Evolutionary conservation across 208 protist genomes (phyloP).

Genomic region (Acanthamoeba healyi): DNA sequence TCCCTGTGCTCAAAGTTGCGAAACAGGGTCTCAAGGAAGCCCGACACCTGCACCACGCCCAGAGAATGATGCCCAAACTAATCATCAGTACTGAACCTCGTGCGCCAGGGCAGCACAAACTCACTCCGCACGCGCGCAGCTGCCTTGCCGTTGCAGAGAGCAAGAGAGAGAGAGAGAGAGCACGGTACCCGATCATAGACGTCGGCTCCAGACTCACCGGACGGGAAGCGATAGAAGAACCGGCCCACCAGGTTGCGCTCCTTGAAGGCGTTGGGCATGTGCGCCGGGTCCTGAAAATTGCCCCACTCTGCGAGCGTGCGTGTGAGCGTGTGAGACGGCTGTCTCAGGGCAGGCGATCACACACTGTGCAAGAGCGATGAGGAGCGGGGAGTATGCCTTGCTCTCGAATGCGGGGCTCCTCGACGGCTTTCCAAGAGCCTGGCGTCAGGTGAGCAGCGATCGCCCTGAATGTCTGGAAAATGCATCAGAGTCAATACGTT

Average conservation of each 20-base stretch:
- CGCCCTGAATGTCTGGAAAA: constrained; percentile 11
- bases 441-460: not conserved
- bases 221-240: constrained; percentile 94
- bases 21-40: constrained; percentile 93
- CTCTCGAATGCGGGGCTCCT: constrained; percentile 94
- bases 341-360: not conserved
- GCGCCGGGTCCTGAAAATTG: constrained; percentile 92
- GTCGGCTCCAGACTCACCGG: constrained; percentile 93
- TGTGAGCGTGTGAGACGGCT: not conserved
- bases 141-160: no score
- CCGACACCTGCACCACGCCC: constrained; percentile 82
- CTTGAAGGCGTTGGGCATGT: constrained; percentile 91
- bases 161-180: not conserved
- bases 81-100: no score
- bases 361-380: not conserved
- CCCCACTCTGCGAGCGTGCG: constrained; percentile 88
- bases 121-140: no score
- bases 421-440: constrained; percentile 10
- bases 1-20: constrained; percentile 33
- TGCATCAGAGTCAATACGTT: not conserved
- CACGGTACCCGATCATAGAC: constrained; percentile 90
- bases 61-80: no score
- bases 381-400: constrained; percentile 83
- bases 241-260: constrained; percentile 90
- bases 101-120: no score